Evolutionary conservation across 306 rosid genomes (phyloP), one percentile per base, ranked within the genome.

Genomic region (Ammopiptanthus mongolicus): DNA sequence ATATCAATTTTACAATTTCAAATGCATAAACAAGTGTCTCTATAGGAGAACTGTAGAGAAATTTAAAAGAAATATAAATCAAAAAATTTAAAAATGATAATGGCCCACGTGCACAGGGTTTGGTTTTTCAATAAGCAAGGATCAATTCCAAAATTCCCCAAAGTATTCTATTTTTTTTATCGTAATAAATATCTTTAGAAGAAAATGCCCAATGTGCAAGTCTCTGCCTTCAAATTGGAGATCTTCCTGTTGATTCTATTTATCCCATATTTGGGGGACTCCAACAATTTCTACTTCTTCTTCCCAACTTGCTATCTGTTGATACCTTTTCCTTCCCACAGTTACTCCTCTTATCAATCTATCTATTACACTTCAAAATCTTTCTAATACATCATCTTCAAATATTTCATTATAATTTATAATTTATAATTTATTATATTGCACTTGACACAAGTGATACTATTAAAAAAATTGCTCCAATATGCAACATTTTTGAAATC

Each of bases 61-160:
- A 13, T 34, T 52, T 53, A n/a, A n/a, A n/a, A n/a, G n/a, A 36
- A 22, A 44, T 23, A 23, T 6, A 42, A 21, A 44, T 66, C 11
- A 17, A 70, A 36, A 53, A 52, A 53, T 7, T 36, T 21, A 55
- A n/a, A 37, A 71, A 8, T 51, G 53, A 36, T 53, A n/a, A 3
- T 60, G 44, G 65, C 65, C 14, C 42, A 31, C 17, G n/a, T 12
- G 18, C 33, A 34, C 25, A 34, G 36, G 19, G 23, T 51, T 22
- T 23, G 51, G 48, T 57, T 69, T 36, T 23, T 15, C 63, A 18
- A 66, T 48, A 7, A 23, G 22, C 37, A 76, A 36, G 47, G 65
- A 48, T 56, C 65, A 55, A 65, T 58, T 77, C 53, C 21, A 46
- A 10, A 65, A 59, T 37, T 73, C 66, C 59, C 46, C n/a, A 65